Conservation (phyloP, 768 basidiomycete genomes). For the Sporobolomyces pararoseus region DNA sequence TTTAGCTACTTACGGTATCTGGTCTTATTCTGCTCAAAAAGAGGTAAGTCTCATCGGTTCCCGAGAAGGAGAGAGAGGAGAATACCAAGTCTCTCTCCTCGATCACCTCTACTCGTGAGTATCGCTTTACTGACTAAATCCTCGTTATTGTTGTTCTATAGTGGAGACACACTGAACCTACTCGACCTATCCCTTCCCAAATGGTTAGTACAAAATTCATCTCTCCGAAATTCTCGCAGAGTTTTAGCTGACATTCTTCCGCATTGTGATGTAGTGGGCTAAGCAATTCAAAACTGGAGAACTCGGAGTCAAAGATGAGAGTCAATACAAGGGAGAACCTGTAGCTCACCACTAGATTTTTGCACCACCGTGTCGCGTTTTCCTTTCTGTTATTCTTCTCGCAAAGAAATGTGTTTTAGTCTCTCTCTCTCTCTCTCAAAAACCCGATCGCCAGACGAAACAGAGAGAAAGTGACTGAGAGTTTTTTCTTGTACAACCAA, state of each 20-base stretch:
- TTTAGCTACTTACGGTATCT: conserved; percentile 63
- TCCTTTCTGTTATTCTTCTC: background rate
- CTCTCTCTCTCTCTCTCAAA: no score
- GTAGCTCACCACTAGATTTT: conserved; percentile 13
- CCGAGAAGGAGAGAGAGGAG: background rate
- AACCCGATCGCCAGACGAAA: background rate
- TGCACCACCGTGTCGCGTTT: background rate
- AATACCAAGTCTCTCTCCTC: no score
- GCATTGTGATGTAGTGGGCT: conserved; percentile 53
- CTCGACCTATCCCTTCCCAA: conserved; percentile 73
- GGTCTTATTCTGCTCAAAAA: conserved; percentile 68
- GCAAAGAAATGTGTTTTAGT: no score
- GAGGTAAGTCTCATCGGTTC: conserved; percentile 60
- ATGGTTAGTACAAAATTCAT: conserved; percentile 55
- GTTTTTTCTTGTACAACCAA: no score
- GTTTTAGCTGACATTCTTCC: background rate
- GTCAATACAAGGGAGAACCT: conserved; percentile 30
- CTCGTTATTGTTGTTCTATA: conserved; percentile 45
- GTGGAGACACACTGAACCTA: conserved; percentile 62
- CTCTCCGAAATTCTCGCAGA: conserved; percentile 3
- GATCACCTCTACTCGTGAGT: no score
- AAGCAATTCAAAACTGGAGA: conserved; percentile 54
- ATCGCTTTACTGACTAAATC: no score
- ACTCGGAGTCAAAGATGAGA: conserved; percentile 41
- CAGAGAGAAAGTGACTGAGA: no score